Base-by-base conservation (phyloP, 1,284 basidiomycete species). In the Malassezia furfur region DNA sequence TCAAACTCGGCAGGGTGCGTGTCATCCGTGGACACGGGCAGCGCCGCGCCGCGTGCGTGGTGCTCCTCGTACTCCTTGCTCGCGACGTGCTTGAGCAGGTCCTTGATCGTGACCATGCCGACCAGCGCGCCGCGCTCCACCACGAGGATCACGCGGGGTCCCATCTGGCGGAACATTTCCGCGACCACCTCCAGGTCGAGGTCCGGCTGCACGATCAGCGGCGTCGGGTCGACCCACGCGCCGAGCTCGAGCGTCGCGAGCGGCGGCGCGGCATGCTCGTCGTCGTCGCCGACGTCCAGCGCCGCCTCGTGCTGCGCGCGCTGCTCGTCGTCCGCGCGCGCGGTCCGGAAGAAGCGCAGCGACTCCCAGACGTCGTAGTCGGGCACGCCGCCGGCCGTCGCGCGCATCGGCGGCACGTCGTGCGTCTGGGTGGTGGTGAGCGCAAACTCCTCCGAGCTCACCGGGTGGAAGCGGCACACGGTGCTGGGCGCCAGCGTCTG, bases 101-200 rank as follows among this genome's bases (percentile, higher is more conserved):
- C 94, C 74, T 98, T 98, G 57, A 98, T 87, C 0, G 91, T 96
- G 19, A 96, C 85, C 14, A 99, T 79, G 0, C 93, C 93, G 0
- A 81, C 82, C 3, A 99, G 79, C 38, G 79, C 77, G 11, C 93
- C 93, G 22, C 63, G 62, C 54, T 87, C 83, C 69, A 90, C 86
- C 0, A 98, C 89, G 5, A 98, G 81, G 57, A 98, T 91, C 14
- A 94, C 88, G 15, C 91, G 84, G 0, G 94, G 94, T 0, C 72
- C 72, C 47, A 74, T 57, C 47, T 70, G 68, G 88, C 94, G 68
- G 40, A 60, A 74, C 57, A 74, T 59, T 32, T 74, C 70, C 85
- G 96, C 89, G 11, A 93, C 90, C 53, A 96, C 91, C 76, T 98
- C 93, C 38, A 98, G 79, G 1, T 91, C 89, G 59, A 96, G 82